Evolutionary conservation across 1,139 yeast genomes (phyloP), one percentile per base, ranked within the genome.

Genomic region (Pichia sp.): DNA sequence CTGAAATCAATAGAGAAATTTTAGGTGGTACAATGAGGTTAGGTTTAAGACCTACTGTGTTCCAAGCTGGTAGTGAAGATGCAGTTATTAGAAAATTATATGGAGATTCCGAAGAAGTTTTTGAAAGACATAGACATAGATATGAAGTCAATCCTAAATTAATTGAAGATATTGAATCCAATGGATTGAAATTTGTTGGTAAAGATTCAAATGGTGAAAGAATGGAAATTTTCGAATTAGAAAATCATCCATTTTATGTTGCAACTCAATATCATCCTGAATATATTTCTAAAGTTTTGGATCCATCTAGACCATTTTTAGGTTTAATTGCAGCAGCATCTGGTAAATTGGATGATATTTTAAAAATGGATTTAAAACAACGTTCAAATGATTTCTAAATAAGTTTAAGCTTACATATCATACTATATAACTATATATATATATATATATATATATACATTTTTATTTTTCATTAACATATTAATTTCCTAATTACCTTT

Each of bases 21-120:
- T 79, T 94, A 72, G 99, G 99, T 56, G 99, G 99, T 60, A 92
- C 97, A 49, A 94, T 94, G 99, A 83, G 99, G 74, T 78, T 94
- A 59, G 99, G 99, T 61, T 76, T 88, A 56, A 88, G 96, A 68
- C 80, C 90, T 57, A 88, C 97, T 43, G 79, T 77, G 59, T 94
- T 94, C 75, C 84, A 81, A 62, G 71, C 72, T 15, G 81, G 74
- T 56, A 69, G 87, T 41, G 82, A 85, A 58, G 37, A 38, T 39
- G 79, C 92, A 47, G 77, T 73, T 55, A 79, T 92, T 62, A 82
- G 88, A 67, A 77, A 80, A 69, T 76, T 94, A 51, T 92, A 94
- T 67, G 95, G 95, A 49, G 80, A 79, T 51, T 75, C 77, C 32
- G 74, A 72, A 8, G 71, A 76, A 43, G 94, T 90, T 46, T 74